Evolutionary conservation across 2,329 filamentous ascomycete genomes (phyloP), one percentile per base, ranked within the genome.

Genomic region (Didymella sp.): DNA sequence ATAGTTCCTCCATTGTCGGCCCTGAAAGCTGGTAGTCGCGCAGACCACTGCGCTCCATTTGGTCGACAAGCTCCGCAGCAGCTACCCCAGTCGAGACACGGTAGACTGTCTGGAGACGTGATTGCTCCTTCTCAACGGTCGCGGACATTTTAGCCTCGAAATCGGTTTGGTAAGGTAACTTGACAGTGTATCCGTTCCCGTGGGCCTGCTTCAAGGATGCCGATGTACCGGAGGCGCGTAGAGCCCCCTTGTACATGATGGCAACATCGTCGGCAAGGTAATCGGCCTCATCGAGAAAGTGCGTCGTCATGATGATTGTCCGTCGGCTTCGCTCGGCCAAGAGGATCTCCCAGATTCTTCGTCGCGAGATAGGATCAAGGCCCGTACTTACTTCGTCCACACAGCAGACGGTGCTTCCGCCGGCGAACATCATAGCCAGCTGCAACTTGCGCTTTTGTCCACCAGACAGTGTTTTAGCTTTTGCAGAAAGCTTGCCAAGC

Each of bases 321-420:
- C 92, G 82, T 56, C 81, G 82, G 17, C 90, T 90, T 51, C 92
- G 85, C 73, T 96, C 92, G 1, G 89, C 89, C 11, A 96, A 79
- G 22, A 96, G 80, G 54, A 96, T 96, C 66, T 96, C 91, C 92
- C 92, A 96, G 22, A 96, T 90, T 74, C 95, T 96, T 30, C 92
- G 82, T 50, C 93, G 83, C 25, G 89, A 92, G 2, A 96, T 80
- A 0, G 92, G 92, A 71, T 96, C 92, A 19, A 96, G 82, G 15
- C 93, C 92, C 56, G 88, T 92, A 45, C 88, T 92, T 17, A 96
- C 91, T 75, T 96, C 92, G 64, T 96, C 92, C 4, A 96, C 86
- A 69, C 91, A 93, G 75, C 92, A 96, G 0, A 96, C 87, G 15
- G 86, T 85, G 61, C 89, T 93, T 8, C 91, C 92, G 57, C 93